These are phyloP conservation scores for Hypoxylon rubiginosum DNA, from an alignment of 2,329 filamentous ascomycete genomes.

Conservation along the genomic window DNA sequence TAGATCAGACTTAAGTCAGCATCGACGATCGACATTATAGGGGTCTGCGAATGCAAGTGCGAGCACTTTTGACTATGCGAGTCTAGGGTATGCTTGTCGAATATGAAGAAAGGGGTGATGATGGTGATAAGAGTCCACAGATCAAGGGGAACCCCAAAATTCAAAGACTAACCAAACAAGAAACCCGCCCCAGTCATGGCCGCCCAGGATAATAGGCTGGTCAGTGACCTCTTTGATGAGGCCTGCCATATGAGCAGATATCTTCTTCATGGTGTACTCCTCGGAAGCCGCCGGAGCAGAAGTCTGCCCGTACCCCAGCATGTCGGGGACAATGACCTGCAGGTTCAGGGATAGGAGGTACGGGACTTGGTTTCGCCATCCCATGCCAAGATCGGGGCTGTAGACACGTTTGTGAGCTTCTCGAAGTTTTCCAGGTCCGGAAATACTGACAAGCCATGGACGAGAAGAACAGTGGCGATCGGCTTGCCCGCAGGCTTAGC, in stretches of 20 bases:
- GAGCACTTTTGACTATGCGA: not conserved
- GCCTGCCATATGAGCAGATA: slow-evolving; percentile 80
- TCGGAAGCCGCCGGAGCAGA: slow-evolving; percentile 72
- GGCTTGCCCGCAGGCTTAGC: slow-evolving; percentile 62
- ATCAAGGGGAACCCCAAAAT: not conserved
- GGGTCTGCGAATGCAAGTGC: not conserved
- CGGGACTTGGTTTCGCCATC: slow-evolving; percentile 92
- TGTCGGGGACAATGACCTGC: slow-evolving; percentile 85
- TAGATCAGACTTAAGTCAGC: slow-evolving; percentile 22
- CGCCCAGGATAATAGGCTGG: slow-evolving; percentile 80
- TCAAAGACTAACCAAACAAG: slow-evolving; percentile 69
- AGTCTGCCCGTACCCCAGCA: slow-evolving; percentile 87
- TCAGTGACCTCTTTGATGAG: slow-evolving; percentile 71
- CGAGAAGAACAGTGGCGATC: slow-evolving; percentile 63
- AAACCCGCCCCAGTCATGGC: slow-evolving; percentile 92
- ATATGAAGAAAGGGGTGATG: not conserved
- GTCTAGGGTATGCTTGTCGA: not conserved
- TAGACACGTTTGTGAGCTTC: slow-evolving; percentile 61
- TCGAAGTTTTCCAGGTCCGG: not conserved
- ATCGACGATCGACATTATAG: not conserved
- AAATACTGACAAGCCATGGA: slow-evolving; percentile 52
- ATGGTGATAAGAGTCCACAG: not conserved
- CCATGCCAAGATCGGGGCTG: slow-evolving; percentile 86
- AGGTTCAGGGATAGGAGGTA: slow-evolving; percentile 78
- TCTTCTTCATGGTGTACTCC: slow-evolving; percentile 78